phyloP scores from a whole-genome alignment of 306 rosid species.

The Glycyrrhiza uralensis region DNA sequence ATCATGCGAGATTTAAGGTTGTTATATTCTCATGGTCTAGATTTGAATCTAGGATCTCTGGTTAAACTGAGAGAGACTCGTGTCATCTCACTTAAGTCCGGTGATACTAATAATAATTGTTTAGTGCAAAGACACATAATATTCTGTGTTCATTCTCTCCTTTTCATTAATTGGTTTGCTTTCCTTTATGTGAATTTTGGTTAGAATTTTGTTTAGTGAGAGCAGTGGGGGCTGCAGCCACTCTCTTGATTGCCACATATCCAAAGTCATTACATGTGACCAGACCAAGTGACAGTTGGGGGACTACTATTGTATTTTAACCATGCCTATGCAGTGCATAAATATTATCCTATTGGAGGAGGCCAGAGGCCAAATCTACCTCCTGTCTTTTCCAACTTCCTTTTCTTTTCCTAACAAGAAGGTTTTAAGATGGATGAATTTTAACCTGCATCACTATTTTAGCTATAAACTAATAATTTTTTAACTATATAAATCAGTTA shows the following conservation, averaged over 20 bases:
- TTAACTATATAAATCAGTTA: no score
- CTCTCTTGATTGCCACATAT: slow-evolving; percentile 48
- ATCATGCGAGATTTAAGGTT: no score
- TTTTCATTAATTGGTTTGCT: slow-evolving; percentile 29
- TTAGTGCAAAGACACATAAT: no score
- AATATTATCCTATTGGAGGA: slow-evolving; percentile 1
- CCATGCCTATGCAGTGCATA: background rate
- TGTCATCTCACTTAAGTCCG: no score
- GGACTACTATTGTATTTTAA: slow-evolving; percentile 8
- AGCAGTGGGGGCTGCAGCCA: slow-evolving; percentile 4
- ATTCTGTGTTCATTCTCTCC: slow-evolving; percentile 43
- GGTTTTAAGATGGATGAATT: no score
- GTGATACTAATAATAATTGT: no score
- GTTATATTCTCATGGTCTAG: no score
- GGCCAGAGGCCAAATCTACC: slow-evolving; percentile 15
- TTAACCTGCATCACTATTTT: no score
- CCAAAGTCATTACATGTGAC: slow-evolving; percentile 42
- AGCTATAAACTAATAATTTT: no score
- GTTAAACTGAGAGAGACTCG: no score
- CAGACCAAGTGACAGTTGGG: slow-evolving; percentile 34
- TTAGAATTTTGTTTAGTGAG: slow-evolving; percentile 39
- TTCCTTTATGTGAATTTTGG: slow-evolving; percentile 52
- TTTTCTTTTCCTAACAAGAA: background rate
- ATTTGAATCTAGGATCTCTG: no score
- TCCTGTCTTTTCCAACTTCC: slow-evolving; percentile 22